phyloP scores from a whole-genome alignment of 208 protist species.

The Angomonas deanei region DNA sequence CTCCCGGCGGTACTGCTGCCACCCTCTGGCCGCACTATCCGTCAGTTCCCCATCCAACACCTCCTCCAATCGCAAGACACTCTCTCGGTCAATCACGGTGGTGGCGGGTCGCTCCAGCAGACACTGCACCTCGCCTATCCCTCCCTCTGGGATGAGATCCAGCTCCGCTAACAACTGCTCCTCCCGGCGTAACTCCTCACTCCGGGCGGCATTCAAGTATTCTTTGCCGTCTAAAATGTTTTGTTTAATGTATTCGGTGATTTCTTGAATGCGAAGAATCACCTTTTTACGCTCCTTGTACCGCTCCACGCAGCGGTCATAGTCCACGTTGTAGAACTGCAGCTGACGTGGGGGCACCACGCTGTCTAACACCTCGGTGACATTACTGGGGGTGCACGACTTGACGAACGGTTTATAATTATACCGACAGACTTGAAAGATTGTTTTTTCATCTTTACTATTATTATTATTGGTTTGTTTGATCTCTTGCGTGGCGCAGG shows the following conservation, averaged over 20 bases:
- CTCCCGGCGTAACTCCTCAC: not conserved
- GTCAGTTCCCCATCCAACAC: constrained; percentile 18
- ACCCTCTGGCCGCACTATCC: constrained; percentile 3
- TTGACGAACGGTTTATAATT: not conserved
- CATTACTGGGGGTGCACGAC: not conserved
- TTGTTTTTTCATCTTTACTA: too few relatives aligned
- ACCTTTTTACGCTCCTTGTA: not conserved
- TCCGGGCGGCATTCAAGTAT: not conserved
- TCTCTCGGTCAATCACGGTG: constrained; percentile 23
- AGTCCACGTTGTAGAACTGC: constrained; percentile 20
- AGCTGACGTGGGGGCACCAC: constrained; percentile 36
- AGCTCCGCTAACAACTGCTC: not conserved
- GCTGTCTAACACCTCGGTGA: constrained; percentile 20
- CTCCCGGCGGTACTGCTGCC: not conserved
- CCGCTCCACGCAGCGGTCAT: constrained; percentile 9
- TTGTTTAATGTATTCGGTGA: not conserved
- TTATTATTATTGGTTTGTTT: too few relatives aligned
- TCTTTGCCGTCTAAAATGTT: not conserved
- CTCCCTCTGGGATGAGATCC: not conserved
- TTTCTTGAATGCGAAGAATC: not conserved
- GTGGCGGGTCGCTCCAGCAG: constrained; percentile 38
- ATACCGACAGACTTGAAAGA: not conserved
- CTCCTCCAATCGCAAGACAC: constrained; percentile 27
- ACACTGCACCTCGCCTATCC: constrained; percentile 24
- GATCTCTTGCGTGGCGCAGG: too few relatives aligned